Percentiles rank a stretch among this genome's conserved stretches.
Conservation (phyloP, 148 eudicot species). For the Gaultheria prostrata region DNA sequence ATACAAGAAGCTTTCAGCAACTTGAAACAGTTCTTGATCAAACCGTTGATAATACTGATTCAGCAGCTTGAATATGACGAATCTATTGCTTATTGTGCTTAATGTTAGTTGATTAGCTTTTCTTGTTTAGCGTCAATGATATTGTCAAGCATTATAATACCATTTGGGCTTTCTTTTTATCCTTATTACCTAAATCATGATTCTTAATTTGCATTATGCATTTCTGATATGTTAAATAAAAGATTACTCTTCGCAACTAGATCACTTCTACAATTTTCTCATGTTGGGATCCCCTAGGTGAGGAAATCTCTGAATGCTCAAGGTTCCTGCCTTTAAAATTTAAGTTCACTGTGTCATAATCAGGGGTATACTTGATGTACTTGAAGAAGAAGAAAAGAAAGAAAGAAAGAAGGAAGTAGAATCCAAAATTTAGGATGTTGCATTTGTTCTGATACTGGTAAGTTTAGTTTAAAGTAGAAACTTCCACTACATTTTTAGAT, state of each 20-base stretch:
- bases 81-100: background rate
- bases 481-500: background rate
- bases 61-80: background rate
- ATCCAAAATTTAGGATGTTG: background rate
- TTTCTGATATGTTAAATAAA: background rate
- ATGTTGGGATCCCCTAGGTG: background rate
- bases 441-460: background rate
- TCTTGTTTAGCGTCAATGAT: background rate
- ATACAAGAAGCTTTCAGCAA: background rate
- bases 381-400: background rate
- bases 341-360: background rate
- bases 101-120: background rate
- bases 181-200: background rate
- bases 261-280: background rate
- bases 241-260: background rate
- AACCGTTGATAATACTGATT: background rate
- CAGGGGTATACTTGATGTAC: background rate
- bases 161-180: background rate
- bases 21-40: constrained; percentile 5
- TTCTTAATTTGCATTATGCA: background rate
- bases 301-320: background rate
- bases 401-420: background rate
- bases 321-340: background rate
- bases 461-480: background rate
- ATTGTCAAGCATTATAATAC: background rate